These are phyloP conservation scores for Chrysophaeum taylorii DNA, from an alignment of 352 stramenopile genomes.

Conservation along the genomic window DNA sequence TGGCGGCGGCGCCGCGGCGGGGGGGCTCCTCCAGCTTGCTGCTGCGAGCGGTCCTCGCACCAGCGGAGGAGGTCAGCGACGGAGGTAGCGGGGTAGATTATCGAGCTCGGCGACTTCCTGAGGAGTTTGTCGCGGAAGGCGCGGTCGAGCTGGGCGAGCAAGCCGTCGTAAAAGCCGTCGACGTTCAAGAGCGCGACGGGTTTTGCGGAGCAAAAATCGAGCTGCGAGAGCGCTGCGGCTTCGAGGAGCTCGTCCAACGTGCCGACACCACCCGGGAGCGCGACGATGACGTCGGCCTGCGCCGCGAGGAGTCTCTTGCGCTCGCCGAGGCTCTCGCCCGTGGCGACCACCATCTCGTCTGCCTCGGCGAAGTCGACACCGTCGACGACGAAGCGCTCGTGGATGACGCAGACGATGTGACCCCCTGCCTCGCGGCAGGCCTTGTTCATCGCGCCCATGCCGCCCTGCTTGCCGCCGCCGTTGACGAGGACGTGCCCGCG, in stretches of 20 bases:
- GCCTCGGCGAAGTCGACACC: background rate
- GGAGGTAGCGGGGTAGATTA: background rate
- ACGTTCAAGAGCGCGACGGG: background rate
- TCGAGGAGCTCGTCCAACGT: constrained; percentile 10
- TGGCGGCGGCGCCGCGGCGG: too few species aligned
- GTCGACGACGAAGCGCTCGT: constrained; percentile 12
- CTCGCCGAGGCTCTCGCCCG: constrained; percentile 4
- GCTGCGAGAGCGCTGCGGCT: background rate
- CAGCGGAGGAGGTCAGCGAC: background rate
- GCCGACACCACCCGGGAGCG: background rate
- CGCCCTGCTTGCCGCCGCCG: background rate
- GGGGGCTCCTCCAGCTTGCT: too few species aligned
- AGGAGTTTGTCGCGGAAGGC: background rate
- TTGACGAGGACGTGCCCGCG: background rate
- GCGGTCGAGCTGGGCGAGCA: background rate
- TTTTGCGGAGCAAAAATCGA: background rate
- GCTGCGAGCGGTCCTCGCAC: background rate
- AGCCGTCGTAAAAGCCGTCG: background rate
- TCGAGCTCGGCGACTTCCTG: background rate
- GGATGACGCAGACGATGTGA: constrained; percentile 11
- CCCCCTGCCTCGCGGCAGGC: background rate
- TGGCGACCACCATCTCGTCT: background rate
- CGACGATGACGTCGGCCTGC: background rate
- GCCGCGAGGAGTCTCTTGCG: background rate
- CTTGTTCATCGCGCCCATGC: constrained; percentile 12